Evolutionary conservation across 2,329 filamentous ascomycete genomes (phyloP), one percentile per base, ranked within the genome.

Genomic region (Penicillium nordicum): DNA sequence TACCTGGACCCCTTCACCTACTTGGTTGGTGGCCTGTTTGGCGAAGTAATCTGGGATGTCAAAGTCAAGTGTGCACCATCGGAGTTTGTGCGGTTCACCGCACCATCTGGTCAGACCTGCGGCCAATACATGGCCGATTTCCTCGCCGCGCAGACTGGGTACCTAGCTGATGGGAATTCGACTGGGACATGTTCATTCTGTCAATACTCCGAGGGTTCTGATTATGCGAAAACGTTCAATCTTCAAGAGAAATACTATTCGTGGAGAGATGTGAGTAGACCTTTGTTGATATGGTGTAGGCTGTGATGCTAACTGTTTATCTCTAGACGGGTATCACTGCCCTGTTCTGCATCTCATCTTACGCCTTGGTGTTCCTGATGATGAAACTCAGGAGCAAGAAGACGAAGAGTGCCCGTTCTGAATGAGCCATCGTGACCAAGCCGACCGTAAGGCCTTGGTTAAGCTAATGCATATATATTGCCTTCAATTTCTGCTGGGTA

Each of bases 331-430:
- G 70, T 1, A 79, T 80, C 41, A 76, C 76, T 9, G 76, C 74
- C 3, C 59, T 79, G 2, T 79, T 79, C 60, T 77, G 72, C 45
- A 63, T 77, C 47, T 69, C 67, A 2, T 74, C 72, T 2, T 80
- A 80, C 57, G 72, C 64, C 5, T 55, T 77, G 52, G 78, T 80
- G 1, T 79, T 76, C 61, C 41, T 77, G 25, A 74, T 80, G 71
- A 80, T 79, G 78, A 80, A 79, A 66, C 60, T 80, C 43, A 67
- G 78, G 55, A 80, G 75, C 37, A 80, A 79, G 68, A 75, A 73
- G 59, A 78, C 74, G 16, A 79, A 79, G 69, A 79, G 70, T 43
- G 76, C 76, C 5, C 60, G 69, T 10, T 68, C 65, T 4, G 71
- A 73, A 48, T 72, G 53, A 58, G 12, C 14, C 34, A 44, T 30